Conservation (phyloP, 305 asterid species). For the Petunia hybrid region DNA sequence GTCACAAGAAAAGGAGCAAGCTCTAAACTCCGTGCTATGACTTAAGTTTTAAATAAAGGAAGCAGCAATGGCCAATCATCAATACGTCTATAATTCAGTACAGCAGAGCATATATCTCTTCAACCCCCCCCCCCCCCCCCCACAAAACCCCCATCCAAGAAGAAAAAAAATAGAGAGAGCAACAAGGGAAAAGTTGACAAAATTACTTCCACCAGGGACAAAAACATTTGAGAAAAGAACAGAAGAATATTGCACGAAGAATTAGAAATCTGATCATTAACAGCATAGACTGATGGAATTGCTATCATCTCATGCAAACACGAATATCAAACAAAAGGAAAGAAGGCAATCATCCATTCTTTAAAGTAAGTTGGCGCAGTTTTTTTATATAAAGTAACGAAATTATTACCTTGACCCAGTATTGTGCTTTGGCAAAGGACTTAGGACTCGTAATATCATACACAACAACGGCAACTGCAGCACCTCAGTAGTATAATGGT, state of each 20-base stretch:
- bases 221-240: constrained; percentile 2
- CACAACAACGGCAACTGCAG: constrained; percentile 92
- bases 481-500: constrained; percentile 84
- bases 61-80: not conserved
- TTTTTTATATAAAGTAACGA: too few relatives aligned
- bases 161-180: not conserved
- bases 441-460: constrained; percentile 85
- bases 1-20: constrained; percentile 15
- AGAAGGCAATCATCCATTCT: not conserved
- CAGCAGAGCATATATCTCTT: constrained; percentile 6
- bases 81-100: not conserved
- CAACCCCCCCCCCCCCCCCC: not conserved
- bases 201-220: constrained; percentile 1
- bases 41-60: not conserved
- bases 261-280: constrained; percentile 2
- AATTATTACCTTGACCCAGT: constrained; percentile 90
- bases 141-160: not conserved
- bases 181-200: not conserved
- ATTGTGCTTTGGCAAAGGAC: constrained; percentile 73
- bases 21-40: constrained; percentile 2
- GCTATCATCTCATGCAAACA: constrained; percentile 17
- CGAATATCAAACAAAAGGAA: constrained; percentile 1
- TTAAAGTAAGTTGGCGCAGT: not conserved
- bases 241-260: constrained; percentile 8
- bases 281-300: not conserved